phyloP scores from a whole-genome alignment of 2,329 filamentous ascomycete genomes.

The Beauveria brongniartii region DNA sequence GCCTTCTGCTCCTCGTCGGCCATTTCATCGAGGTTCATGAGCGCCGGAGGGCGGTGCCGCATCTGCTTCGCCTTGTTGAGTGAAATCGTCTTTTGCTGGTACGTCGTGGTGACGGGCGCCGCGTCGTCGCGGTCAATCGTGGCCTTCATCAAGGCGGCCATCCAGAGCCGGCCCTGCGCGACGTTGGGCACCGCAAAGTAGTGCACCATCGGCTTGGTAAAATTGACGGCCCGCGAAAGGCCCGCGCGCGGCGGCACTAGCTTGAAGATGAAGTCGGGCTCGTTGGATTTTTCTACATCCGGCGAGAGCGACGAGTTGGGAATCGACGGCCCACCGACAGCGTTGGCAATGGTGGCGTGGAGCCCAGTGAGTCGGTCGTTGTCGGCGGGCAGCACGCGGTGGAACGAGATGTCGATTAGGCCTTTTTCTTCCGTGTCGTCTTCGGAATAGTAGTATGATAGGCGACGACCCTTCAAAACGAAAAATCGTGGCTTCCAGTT shows the following conservation, averaged over 20 bases:
- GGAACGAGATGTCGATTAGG: slow-evolving; percentile 93
- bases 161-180: slow-evolving; percentile 85
- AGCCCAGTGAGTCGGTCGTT: slow-evolving; percentile 84
- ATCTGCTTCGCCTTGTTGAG: slow-evolving; percentile 80
- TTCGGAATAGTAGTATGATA: slow-evolving; percentile 96
- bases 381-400: slow-evolving; percentile 90
- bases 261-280: slow-evolving; percentile 95
- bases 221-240: slow-evolving; percentile 84
- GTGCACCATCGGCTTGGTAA: slow-evolving; percentile 94
- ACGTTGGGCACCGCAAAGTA: slow-evolving; percentile 95
- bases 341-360: slow-evolving; percentile 85
- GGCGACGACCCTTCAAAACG: slow-evolving; percentile 78
- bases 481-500: slow-evolving; percentile 98
- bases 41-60: slow-evolving; percentile 80
- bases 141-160: slow-evolving; percentile 97
- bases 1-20: slow-evolving; percentile 22
- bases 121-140: slow-evolving; percentile 89
- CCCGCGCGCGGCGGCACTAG: slow-evolving; percentile 84
- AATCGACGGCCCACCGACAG: slow-evolving; percentile 41
- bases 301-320: slow-evolving; percentile 50
- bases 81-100: slow-evolving; percentile 94
- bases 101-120: slow-evolving; percentile 76
- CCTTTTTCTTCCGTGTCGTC: slow-evolving; percentile 89
- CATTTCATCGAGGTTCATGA: slow-evolving; percentile 60
- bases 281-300: slow-evolving; percentile 28